Evolutionary conservation across 345 rosid genomes (phyloP), one percentile per base, ranked within the genome.

Genomic region (Linum trigynum): DNA sequence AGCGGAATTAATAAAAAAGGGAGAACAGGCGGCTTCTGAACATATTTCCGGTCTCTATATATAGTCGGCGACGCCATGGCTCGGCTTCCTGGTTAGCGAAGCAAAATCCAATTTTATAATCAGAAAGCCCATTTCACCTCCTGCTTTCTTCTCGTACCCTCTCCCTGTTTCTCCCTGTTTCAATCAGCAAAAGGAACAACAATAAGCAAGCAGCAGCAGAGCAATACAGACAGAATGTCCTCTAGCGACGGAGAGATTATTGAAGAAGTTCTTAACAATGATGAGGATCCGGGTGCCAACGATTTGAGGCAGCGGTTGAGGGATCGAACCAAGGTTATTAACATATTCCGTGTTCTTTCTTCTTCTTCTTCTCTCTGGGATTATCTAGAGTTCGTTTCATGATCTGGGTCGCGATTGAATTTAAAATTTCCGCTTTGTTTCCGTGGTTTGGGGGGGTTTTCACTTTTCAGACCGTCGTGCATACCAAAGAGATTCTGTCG

Each of bases 401-500:
- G 39, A 14, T 3, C 70, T 62, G 39, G 38, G 38, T 32, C 45
- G 41, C 48, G 8, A 55, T 59, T 37, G 7, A 57, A 51, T 32
- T 40, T 59, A 8, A 5, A 16, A 23, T 51, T 62, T 62, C 32
- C 62, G 36, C 4, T 56, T 36, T n/a, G 10, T 40, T 65, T 70
- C 68, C 43, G 15, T 48, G 73, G 70, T 67, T 45, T 66, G 72
- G 73, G 72, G 32, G 14, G 45, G 41, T 67, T 57, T 57, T 41
- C 39, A 3, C 32, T 59, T 42, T 61, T 8, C 50, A 77, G 95
- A 83, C 80, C 83, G 96, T 88, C 76, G 90, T 70, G 57, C 81
- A 83, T 56, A 88, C 94, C 38, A 86, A 83, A 84, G 98, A 90
- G 80, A 77, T 87, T 7, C 67, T 90, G 62, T 85, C 97, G 40